Base-by-base conservation (phyloP, 306 rosid species). In the Vigna radiata region DNA sequence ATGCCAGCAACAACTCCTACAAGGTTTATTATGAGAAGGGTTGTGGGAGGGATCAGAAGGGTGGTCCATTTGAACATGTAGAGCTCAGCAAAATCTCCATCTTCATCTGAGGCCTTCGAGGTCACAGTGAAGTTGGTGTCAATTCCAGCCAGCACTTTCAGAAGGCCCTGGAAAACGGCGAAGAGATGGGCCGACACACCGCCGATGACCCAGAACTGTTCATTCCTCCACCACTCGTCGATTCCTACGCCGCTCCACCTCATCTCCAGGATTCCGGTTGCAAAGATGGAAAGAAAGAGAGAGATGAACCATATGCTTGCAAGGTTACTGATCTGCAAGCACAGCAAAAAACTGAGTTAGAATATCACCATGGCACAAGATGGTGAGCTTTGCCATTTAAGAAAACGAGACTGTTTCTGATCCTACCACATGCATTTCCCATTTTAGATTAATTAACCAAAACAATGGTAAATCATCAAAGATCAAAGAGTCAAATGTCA, bases 161-260 rank as follows among this genome's bases (percentile, higher is more conserved):
- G 97, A 49, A 95, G 65, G 75, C 98, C 98, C 88, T 95, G 98
- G 85, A 92, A 79, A 7, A 95, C 97, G 0, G 98, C 98, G 23
- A 92, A 95, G 7, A 95, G 90, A 87, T 95, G 98, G 3, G 97
- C 83, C 0, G 98, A 95, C 15, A 95, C 97, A 60, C 99, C 99
- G 48, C 99, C 98, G 0, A 96, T 96, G 25, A 96, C 99, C 99
- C 99, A 96, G 76, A 95, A 95, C 70, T 92, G 98, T 75, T 95
- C 98, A 8, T 95, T 95, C 79, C 98, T 95, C 98, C 98, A 95
- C 98, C 97, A 95, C 79, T 95, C 98, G 0, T 95, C 98, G 0
- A 95, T 90, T 83, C 97, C 96, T 0, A 95, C 98, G 2, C 98
- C 98, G 12, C 98, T 95, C 98, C 98, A 95, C 76, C 98, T 85